Evolutionary conservation across 2,329 filamentous ascomycete species (phyloP).

Genomic region (Fusarium devonianum): DNA sequence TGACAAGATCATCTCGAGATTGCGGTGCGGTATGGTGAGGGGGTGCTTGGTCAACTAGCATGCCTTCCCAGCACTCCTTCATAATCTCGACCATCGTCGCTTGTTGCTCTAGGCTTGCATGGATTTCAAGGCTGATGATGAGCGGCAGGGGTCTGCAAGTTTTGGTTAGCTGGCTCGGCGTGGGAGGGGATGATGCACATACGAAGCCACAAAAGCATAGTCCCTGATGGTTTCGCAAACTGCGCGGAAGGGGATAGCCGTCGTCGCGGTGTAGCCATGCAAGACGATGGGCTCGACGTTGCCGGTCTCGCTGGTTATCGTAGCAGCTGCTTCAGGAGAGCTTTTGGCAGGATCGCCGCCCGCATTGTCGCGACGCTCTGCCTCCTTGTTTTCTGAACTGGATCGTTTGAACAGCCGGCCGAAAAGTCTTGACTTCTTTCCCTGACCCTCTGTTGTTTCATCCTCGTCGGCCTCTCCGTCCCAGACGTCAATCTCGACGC

Average conservation of each 20-base stretch:
- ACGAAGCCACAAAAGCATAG: conserved; percentile 93
- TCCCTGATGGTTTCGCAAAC: conserved; percentile 93
- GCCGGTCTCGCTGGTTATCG: too few relatives aligned
- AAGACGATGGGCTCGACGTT: conserved; percentile 89
- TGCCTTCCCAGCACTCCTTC: conserved; percentile 81
- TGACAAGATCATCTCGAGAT: conserved; percentile 74
- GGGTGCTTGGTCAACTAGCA: conserved; percentile 77
- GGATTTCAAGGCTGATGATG: conserved; percentile 94
- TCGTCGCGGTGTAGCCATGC: conserved; percentile 89
- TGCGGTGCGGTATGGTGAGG: conserved; percentile 77
- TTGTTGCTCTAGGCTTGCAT: conserved; percentile 86
- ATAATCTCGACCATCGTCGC: conserved; percentile 88
- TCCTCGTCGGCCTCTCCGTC: too few relatives aligned
- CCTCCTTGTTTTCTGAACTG: too few relatives aligned
- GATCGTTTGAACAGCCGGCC: too few relatives aligned
- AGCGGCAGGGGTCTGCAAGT: too few relatives aligned
- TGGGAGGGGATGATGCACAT: too few relatives aligned
- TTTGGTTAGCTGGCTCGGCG: too few relatives aligned
- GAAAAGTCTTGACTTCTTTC: too few relatives aligned
- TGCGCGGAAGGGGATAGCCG: conserved; percentile 86
- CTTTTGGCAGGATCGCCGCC: too few relatives aligned
- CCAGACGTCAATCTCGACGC: conserved; percentile 98
- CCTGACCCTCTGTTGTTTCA: too few relatives aligned
- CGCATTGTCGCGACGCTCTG: too few relatives aligned
- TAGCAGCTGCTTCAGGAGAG: too few relatives aligned